Conservation (phyloP, 768 basidiomycete species). For the Amanita rubescens region DNA sequence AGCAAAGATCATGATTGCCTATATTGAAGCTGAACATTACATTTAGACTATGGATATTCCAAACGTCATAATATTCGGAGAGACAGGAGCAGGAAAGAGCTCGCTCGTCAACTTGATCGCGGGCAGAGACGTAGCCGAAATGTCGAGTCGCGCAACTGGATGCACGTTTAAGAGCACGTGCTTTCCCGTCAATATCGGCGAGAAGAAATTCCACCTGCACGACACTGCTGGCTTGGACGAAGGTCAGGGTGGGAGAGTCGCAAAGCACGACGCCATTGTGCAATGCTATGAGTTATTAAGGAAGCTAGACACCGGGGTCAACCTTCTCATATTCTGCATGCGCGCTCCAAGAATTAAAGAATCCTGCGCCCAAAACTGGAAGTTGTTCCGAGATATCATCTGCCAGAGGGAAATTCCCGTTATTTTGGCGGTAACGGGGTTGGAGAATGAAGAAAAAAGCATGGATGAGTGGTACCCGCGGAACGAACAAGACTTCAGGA, state of each 20-base stretch:
- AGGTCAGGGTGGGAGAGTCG: conserved; percentile 17
- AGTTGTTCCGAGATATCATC: conserved; percentile 29
- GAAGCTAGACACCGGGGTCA: conserved; percentile 28
- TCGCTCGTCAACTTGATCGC: conserved; percentile 36
- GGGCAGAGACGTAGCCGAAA: conserved; percentile 18
- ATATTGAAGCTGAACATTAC: not conserved
- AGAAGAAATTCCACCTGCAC: conserved; percentile 21
- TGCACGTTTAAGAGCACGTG: conserved; percentile 26
- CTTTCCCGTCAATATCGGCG: conserved; percentile 20
- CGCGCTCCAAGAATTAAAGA: conserved; percentile 30
- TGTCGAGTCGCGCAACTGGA: conserved; percentile 24
- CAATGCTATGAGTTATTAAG: conserved; percentile 23
- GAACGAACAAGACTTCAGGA: conserved; percentile 22
- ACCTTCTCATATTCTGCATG: conserved; percentile 33
- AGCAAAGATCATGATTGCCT: not conserved
- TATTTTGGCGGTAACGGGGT: conserved; percentile 29
- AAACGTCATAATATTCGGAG: conserved; percentile 35
- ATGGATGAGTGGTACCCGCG: conserved; percentile 28
- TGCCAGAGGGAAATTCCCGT: conserved; percentile 31
- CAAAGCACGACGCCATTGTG: conserved; percentile 15
- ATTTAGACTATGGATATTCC: not conserved
- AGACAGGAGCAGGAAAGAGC: conserved; percentile 33
- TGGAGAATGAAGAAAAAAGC: conserved; percentile 25
- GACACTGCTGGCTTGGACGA: conserved; percentile 37
- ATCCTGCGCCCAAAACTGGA: conserved; percentile 29